These are phyloP conservation scores for Prunella vulgaris DNA, from an alignment of 257 asterid species.

Conservation along the genomic window DNA sequence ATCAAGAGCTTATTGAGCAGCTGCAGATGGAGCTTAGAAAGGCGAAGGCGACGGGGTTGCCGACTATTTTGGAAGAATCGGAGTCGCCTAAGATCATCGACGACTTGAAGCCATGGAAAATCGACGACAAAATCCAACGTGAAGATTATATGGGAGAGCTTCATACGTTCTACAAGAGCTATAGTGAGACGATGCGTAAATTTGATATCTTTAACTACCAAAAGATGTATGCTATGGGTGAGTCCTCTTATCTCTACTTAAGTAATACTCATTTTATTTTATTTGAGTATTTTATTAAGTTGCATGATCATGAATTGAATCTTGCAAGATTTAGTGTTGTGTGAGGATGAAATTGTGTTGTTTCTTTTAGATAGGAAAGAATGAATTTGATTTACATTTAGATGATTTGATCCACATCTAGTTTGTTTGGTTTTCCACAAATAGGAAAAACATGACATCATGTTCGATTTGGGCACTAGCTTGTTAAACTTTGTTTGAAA, in stretches of 20 bases:
- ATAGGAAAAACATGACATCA: background rate
- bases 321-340: background rate
- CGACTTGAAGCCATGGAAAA: slow-evolving; percentile 86
- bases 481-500: too few species aligned
- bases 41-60: slow-evolving; percentile 73
- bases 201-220: slow-evolving; percentile 88
- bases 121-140: slow-evolving; percentile 50
- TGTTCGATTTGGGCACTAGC: background rate
- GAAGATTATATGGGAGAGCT: slow-evolving; percentile 68
- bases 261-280: background rate
- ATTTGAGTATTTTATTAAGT: background rate
- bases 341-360: background rate
- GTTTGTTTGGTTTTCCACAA: background rate
- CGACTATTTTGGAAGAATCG: slow-evolving; percentile 80
- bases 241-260: slow-evolving; percentile 22
- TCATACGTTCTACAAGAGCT: slow-evolving; percentile 68
- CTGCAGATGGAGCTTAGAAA: slow-evolving; percentile 73
- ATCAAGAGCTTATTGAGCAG: slow-evolving; percentile 90
- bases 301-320: background rate
- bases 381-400: background rate
- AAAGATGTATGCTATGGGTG: slow-evolving; percentile 96
- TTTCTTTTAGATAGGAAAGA: background rate
- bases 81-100: slow-evolving; percentile 71
- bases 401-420: background rate
- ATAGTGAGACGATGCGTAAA: slow-evolving; percentile 74